phyloP scores from a whole-genome alignment of 192 early-diverging fungal species.

The Backusella circina region DNA sequence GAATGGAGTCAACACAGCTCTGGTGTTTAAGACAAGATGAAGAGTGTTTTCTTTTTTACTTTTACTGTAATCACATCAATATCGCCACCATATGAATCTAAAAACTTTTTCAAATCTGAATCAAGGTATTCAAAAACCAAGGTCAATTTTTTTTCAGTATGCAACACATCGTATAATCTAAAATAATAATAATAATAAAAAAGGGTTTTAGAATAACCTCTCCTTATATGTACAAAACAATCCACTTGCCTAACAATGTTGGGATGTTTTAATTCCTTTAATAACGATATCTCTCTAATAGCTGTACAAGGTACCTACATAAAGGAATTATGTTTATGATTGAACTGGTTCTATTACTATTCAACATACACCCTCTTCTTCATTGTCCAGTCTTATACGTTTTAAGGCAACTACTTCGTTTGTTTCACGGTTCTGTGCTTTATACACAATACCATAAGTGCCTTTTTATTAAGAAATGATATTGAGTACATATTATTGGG shows the following conservation, averaged over 20 bases:
- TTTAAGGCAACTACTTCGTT: conserved; percentile 98
- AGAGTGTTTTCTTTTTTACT: conserved; percentile 39
- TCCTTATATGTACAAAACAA: neutral
- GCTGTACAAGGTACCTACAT: conserved; percentile 76
- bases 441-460: conserved; percentile 99
- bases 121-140: conserved; percentile 99
- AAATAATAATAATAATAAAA: conserved; percentile 16
- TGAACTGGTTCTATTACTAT: neutral
- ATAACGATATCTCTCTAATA: conserved; percentile 81
- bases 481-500: neutral
- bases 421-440: conserved; percentile 93
- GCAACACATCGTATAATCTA: conserved; percentile 93
- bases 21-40: neutral
- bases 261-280: conserved; percentile 82
- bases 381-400: conserved; percentile 86
- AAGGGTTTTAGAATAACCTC: neutral
- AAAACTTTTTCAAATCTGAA: conserved; percentile 98
- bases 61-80: conserved; percentile 81
- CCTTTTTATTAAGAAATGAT: conserved; percentile 33
- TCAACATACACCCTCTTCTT: conserved; percentile 74
- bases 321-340: neutral
- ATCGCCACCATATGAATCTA: conserved; percentile 84
- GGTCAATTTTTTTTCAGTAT: conserved; percentile 97
- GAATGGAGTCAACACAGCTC: neutral
- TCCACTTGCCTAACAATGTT: conserved; percentile 77